A percentile compares a stretch with the other conserved stretches of the same genome.
These are phyloP conservation scores for Chrysanthemum lavandulifolium DNA, from an alignment of 129 eudicot species.

Conservation along the genomic window DNA sequence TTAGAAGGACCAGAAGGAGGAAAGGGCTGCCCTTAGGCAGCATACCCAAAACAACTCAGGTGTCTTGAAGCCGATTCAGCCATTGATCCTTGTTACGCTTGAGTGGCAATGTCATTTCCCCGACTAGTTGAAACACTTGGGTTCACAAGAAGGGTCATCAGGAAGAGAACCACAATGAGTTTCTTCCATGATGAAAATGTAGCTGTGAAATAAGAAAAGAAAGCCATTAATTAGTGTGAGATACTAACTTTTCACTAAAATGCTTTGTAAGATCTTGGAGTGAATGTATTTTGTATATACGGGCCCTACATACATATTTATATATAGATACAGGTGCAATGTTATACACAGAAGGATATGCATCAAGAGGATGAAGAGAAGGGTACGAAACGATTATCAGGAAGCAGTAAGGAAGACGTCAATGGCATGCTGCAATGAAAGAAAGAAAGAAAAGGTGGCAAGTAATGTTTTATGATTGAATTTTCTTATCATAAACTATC, in stretches of 20 bases:
- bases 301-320: background rate
- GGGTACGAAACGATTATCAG: background rate
- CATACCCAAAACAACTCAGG: slow-evolving; percentile 22
- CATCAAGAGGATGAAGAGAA: slow-evolving; percentile 16
- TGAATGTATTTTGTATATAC: slow-evolving; percentile 1
- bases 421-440: slow-evolving; percentile 1
- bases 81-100: slow-evolving; percentile 4
- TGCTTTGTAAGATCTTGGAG: background rate
- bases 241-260: background rate
- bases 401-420: background rate
- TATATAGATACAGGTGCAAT: background rate
- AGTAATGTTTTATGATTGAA: background rate
- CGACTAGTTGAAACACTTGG: slow-evolving; percentile 33
- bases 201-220: slow-evolving; percentile 24
- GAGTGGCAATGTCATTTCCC: slow-evolving; percentile 16
- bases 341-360: background rate
- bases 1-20: slow-evolving; percentile 72
- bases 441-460: background rate
- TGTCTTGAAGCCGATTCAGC: slow-evolving; percentile 18
- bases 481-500: no score
- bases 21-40: slow-evolving; percentile 37
- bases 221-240: slow-evolving; percentile 16
- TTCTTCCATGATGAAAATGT: slow-evolving; percentile 25
- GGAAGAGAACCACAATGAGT: slow-evolving; percentile 19
- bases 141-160: slow-evolving; percentile 29